Base-by-base conservation (phyloP, 176 grass and related monocot genomes). In the Bromus sterilis region DNA sequence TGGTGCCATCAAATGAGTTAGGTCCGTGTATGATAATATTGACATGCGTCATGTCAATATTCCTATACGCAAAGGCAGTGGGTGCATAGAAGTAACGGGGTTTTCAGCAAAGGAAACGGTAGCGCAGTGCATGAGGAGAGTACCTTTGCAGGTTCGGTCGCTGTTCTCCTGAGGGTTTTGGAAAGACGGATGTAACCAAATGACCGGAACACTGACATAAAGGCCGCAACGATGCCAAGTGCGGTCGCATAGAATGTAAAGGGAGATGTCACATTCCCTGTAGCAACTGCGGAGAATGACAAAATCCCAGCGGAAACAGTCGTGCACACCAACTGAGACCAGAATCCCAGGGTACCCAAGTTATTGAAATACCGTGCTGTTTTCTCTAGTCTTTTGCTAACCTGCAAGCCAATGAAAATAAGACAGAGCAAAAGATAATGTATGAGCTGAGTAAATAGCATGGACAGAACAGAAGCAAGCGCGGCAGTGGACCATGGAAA, bases 281-380 rank as follows among this genome's bases (percentile, higher is more conserved):
- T 89, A n/a, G 90, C 86, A 51, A 98, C 82, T 4, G 79, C 77
- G 4, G 93, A 91, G 86, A 93, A 91, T 2, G 95, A 89, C 48
- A 98, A 80, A 55, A 98, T 95, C 71, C 78, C 92, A n/a, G 92
- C 92, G 5, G 95, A 89, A 40, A 95, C 88, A 82, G 90, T 75
- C 0, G 93, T 93, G 77, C 86, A 95, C 6, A 98, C 88, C 39
- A 98, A 70, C 71, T 98, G 96, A 24, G 90, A 89, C 96, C 96
- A 98, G 68, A 98, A 98, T 20, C 86, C 96, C 29, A 95, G 66
- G 71, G 86, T 80, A 13, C 93, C 96, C 76, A 98, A 61, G 34
- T 74, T 94, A 79, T 91, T 98, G 65, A 98, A 98, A 66, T 95
- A 89, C 71, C 68, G 53, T 12, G 89, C 70, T 21, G 93, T 95